These are phyloP conservation scores for Ascocoryne sarcoides DNA, from an alignment of 2,329 filamentous ascomycete genomes.

Conservation along the genomic window DNA sequence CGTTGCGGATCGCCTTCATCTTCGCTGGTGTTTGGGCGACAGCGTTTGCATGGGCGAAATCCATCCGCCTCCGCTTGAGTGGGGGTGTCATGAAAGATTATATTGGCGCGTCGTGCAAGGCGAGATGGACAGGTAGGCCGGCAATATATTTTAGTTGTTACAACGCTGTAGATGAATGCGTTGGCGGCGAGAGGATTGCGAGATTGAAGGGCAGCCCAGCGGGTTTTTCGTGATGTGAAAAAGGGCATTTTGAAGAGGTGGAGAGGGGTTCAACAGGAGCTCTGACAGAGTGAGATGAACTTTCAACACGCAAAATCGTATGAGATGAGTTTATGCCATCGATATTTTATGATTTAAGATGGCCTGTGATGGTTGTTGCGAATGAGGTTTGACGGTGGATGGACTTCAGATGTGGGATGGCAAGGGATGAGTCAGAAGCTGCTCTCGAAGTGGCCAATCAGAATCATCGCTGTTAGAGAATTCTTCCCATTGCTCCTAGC, in stretches of 20 bases:
- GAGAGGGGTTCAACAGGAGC: background rate
- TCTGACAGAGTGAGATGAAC: background rate
- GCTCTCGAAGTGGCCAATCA: slow-evolving; percentile 21
- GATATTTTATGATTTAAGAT: too few species aligned
- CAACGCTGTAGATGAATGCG: slow-evolving; percentile 41
- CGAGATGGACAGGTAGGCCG: slow-evolving; percentile 52
- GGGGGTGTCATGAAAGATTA: slow-evolving; percentile 42
- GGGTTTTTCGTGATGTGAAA: slow-evolving; percentile 14
- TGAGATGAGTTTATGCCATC: too few species aligned
- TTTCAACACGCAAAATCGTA: too few species aligned
- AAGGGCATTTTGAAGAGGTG: slow-evolving; percentile 5
- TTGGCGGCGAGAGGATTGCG: slow-evolving; percentile 32
- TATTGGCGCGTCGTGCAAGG: slow-evolving; percentile 51
- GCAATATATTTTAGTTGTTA: slow-evolving; percentile 45
- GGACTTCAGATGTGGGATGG: too few species aligned
- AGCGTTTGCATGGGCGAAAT: slow-evolving; percentile 50
- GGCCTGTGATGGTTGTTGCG: slow-evolving; percentile 9
- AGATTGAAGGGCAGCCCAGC: slow-evolving; percentile 21
- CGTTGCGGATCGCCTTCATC: slow-evolving; percentile 34
- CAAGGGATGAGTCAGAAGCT: slow-evolving; percentile 10
- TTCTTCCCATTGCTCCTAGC: too few species aligned
- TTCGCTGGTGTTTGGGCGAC: slow-evolving; percentile 33
- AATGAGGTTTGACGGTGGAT: too few species aligned
- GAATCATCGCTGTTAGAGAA: too few species aligned
- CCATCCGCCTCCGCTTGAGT: slow-evolving; percentile 38